Evolutionary conservation across 2,329 filamentous ascomycete genomes (phyloP).

Genomic region (Beauveria medogensis): DNA sequence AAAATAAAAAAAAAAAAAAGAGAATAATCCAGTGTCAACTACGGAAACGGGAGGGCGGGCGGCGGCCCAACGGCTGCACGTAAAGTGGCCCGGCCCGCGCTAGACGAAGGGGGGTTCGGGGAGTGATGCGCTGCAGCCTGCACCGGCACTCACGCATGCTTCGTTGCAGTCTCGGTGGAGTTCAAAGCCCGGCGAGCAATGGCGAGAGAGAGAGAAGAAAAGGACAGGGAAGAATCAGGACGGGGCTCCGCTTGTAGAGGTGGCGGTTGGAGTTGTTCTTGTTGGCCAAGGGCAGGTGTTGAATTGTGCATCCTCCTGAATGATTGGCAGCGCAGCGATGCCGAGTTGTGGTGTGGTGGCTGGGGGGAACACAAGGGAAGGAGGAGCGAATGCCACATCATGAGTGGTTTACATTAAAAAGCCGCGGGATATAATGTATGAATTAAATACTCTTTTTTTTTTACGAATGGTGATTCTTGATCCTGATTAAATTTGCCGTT

Average conservation of each 20-base stretch:
- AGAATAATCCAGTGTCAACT: no score
- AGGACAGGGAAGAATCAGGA: neutral
- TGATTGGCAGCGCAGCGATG: conserved; percentile 2
- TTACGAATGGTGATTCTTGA: no score
- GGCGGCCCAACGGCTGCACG: no score
- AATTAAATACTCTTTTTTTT: no score
- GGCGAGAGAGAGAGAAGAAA: neutral
- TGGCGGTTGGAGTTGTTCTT: neutral
- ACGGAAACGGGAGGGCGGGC: no score
- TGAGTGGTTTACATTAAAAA: neutral
- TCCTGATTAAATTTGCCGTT: no score
- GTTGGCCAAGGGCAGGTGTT: conserved; percentile 1
- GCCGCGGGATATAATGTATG: no score
- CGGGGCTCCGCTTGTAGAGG: neutral
- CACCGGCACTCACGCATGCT: neutral
- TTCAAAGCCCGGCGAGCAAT: neutral
- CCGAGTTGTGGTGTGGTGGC: neutral
- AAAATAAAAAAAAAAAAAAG: no score
- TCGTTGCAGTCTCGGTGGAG: conserved; percentile 3
- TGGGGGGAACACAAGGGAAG: neutral
- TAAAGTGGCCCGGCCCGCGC: no score
- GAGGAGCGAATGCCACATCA: neutral
- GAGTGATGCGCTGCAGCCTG: neutral
- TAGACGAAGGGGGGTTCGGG: no score
- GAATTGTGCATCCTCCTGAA: neutral